These are phyloP conservation scores for Phytopythium litorale DNA, from an alignment of 352 stramenopile species.

Conservation along the genomic window DNA sequence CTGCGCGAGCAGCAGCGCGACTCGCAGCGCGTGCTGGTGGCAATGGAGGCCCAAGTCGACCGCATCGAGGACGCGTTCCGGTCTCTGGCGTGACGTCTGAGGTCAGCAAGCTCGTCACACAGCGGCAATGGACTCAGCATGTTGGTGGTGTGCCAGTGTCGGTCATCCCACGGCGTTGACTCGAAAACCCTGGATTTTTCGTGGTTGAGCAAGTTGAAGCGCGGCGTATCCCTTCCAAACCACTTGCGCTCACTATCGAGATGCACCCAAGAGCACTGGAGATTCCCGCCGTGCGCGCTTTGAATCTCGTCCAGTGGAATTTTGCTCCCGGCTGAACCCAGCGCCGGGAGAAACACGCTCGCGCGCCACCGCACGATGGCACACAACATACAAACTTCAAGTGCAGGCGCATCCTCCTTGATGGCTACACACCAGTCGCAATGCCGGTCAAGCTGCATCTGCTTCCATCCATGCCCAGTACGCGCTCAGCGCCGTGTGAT, in stretches of 20 bases:
- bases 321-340: not conserved
- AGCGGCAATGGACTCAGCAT: not conserved
- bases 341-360: not conserved
- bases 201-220: not conserved
- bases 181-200: not conserved
- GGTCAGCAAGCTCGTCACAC: not conserved
- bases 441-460: not conserved
- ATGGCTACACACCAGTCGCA: slow-evolving; percentile 2
- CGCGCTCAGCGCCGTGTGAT: not conserved
- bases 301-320: not conserved
- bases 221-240: not conserved
- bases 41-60: slow-evolving; percentile 1
- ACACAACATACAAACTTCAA: not conserved
- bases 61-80: slow-evolving; percentile 1
- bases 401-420: not conserved
- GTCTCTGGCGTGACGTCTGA: not conserved
- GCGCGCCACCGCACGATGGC: not conserved
- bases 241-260: not conserved
- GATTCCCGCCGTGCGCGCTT: not conserved
- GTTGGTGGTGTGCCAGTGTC: not conserved
- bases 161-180: not conserved
- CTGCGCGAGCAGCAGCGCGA: not conserved
- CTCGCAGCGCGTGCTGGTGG: not conserved
- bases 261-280: not conserved
- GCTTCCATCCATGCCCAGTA: not conserved